Base-by-base conservation (phyloP, 1,284 basidiomycete species). In the Moesziomyces sp. region DNA sequence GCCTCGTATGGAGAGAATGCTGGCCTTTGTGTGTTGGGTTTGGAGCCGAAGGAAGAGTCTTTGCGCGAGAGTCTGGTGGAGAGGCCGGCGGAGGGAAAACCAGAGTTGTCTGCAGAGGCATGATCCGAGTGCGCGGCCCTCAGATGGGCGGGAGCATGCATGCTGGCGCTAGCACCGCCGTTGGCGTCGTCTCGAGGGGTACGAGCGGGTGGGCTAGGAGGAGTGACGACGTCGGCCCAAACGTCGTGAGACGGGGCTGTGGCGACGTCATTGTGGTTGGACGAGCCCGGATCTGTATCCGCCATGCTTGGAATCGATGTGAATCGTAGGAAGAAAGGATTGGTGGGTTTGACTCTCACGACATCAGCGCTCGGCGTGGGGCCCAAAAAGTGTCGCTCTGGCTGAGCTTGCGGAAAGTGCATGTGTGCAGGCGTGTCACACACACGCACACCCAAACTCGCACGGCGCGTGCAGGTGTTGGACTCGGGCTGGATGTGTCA, bases 131-230 rank as follows among this genome's bases (percentile, higher is more conserved):
- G 24, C 14, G n/a, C 40, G 24, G 54, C 44, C 33, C 54, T 60
- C 1, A 54, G 23, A 30, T 64, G 50, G 16, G 58, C 18, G 19
- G 71, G 72, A 44, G 72, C 72, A 49, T 74, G 72, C 66, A 74
- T 74, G 46, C 72, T 74, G 21, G 72, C 72, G 49, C 62, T 62
- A 1, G 66, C 72, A 8, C 66, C 72, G 42, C 72, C 72, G n/a
- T 74, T 74, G 42, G 62, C 62, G 18, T 66, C 52, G 19, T 62
- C 48, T 21, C 45, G 18, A 42, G 46, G 46, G 8, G 60, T 43
- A 4, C 40, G 42, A 28, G 45, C 24, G 5, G 30, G 46, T 9
- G 52, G 44, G 35, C 42, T n/a, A 0, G 58, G 53, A 8, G 65
- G 55, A 30, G 26, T 46, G 45, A 24, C 50, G 18, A 50, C 46